A percentile compares a stretch with the other conserved stretches of the same genome.
Evolutionary conservation across 2,329 filamentous ascomycete species (phyloP).

Genomic region (Podosphaera fusca): DNA sequence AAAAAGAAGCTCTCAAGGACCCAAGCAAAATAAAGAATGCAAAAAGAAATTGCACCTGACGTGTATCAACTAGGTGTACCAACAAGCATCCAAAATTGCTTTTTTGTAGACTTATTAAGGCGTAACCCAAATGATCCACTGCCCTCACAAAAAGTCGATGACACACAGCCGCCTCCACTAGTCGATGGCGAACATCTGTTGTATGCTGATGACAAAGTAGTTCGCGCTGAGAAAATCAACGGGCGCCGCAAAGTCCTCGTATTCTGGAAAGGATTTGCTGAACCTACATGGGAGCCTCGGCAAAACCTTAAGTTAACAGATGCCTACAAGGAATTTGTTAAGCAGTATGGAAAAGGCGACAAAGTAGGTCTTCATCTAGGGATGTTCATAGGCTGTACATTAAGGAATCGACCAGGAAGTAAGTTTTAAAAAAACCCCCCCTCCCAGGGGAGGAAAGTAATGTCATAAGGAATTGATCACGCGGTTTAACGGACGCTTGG

Average conservation of each 20-base stretch:
- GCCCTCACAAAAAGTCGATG: conserved; percentile 1
- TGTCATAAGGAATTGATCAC: too few species aligned
- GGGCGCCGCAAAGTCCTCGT: background rate
- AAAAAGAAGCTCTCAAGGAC: background rate
- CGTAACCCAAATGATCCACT: conserved; percentile 1
- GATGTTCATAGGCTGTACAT: background rate
- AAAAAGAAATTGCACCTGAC: background rate
- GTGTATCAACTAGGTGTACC: background rate
- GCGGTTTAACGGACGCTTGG: too few species aligned
- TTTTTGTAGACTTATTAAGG: conserved; percentile 1
- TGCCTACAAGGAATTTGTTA: background rate
- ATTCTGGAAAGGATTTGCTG: background rate
- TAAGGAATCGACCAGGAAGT: background rate
- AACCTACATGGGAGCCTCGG: background rate
- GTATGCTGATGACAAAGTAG: background rate
- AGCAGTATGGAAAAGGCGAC: too few species aligned
- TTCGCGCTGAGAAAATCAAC: background rate
- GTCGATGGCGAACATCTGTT: background rate
- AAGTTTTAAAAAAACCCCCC: too few species aligned
- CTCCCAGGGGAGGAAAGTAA: too few species aligned
- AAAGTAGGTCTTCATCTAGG: background rate
- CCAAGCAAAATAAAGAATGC: background rate
- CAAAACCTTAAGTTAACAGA: background rate
- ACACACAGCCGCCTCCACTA: background rate
- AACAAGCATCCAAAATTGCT: conserved; percentile 1